Percentiles rank a stretch among this genome's conserved stretches.
These are phyloP conservation scores for Penicillium occitanis DNA, from an alignment of 2,329 filamentous ascomycete species.

Conservation along the genomic window DNA sequence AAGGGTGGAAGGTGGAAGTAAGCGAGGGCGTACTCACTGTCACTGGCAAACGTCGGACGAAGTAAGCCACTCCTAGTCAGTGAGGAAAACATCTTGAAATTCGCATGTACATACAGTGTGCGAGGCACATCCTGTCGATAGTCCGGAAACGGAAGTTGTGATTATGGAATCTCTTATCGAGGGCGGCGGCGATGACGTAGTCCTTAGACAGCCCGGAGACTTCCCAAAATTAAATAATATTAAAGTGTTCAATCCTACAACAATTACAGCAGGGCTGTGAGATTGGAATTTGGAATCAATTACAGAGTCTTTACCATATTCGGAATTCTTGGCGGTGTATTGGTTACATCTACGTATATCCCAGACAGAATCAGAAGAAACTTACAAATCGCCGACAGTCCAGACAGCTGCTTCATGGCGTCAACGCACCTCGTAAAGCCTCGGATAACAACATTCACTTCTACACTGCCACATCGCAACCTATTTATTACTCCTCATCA, in stretches of 20 bases:
- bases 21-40: slow-evolving; percentile 70
- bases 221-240: background rate
- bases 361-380: background rate
- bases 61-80: background rate
- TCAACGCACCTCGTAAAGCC: background rate
- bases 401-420: slow-evolving; percentile 6
- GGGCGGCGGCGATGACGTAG: slow-evolving; percentile 6
- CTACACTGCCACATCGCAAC: slow-evolving; percentile 1
- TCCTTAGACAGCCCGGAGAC: background rate
- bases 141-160: background rate
- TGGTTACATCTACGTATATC: background rate
- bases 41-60: slow-evolving; percentile 50
- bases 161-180: slow-evolving; percentile 3
- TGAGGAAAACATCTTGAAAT: background rate
- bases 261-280: background rate
- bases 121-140: background rate
- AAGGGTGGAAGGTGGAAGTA: slow-evolving; percentile 80
- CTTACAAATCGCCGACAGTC: slow-evolving; percentile 1
- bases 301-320: background rate
- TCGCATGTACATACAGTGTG: background rate
- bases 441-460: slow-evolving; percentile 2
- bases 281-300: background rate
- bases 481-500: background rate
- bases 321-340: background rate
- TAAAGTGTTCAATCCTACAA: background rate